Evolutionary conservation across 2,329 filamentous ascomycete species (phyloP), one percentile per base, ranked within the genome.

Genomic region (Plenodomus tracheiphilus): DNA sequence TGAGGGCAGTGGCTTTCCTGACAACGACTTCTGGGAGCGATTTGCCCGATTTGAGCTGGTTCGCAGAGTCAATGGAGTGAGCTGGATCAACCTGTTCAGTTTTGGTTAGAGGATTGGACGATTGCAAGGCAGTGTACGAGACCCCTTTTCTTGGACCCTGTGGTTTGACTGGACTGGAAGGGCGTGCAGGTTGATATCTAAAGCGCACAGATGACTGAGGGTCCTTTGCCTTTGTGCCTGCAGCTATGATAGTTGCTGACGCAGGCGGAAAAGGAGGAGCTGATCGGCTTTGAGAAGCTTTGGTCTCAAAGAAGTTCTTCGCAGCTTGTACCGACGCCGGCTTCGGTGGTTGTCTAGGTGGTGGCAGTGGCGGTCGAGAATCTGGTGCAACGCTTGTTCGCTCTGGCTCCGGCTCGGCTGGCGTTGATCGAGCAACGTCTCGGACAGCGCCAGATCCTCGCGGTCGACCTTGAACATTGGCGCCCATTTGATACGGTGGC

Each of bases 291-390:
- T 62, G 53, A 4, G 54, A 54, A 16, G 55, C 53, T 54, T 62
- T 69, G 25, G 39, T 61, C 36, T 70, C 66, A 45, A 68, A 70
- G 44, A 68, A 64, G 7, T 54, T 51, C 39, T 59, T 70, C 39
- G 53, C 46, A 44, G 57, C 63, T 43, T 58, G 51, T 17, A 71
- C 64, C n/a, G 65, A 66, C 17, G 53, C 34, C 7, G 49, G 32
- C 22, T 59, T 65, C 32, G 43, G 39, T 20, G 49, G 43, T 30
- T 53, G 52, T 48, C 46, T 43, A 41, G 41, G 37, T 16, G 43
- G 22, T 25, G 43, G n/a, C 32, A 34, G 22, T 49, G 46, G 37
- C n/a, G 47, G 39, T 22, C 39, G 38, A 37, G 53, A 19, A 43
- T 50, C 34, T 20, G 46, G 41, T 28, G 34, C 15, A 49, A 32